Evolutionary conservation across 768 basidiomycete species (phyloP).

Genomic region (Psilocybe cubensis): DNA sequence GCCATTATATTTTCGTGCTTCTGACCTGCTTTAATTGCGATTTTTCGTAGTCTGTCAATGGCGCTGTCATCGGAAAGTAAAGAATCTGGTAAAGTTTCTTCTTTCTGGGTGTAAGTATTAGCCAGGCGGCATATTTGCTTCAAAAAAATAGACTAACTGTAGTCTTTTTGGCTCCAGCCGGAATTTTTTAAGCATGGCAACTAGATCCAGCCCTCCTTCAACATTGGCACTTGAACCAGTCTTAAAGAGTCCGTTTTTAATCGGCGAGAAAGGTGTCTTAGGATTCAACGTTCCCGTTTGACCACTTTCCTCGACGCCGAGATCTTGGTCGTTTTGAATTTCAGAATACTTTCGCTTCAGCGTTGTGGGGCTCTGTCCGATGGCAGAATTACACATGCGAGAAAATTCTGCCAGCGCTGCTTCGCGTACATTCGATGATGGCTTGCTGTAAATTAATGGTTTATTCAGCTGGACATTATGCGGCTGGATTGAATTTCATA

Average conservation of each 20-base stretch:
- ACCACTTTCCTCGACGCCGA: neutral
- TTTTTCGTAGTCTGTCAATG: slow-evolving; percentile 60
- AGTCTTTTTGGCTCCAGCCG: slow-evolving; percentile 45
- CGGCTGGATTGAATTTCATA: slow-evolving; percentile 29
- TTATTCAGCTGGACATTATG: neutral
- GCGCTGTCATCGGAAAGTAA: slow-evolving; percentile 73
- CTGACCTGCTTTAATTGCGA: slow-evolving; percentile 51
- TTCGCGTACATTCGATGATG: slow-evolving; percentile 19
- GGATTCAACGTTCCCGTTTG: neutral
- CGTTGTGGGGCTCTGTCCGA: neutral
- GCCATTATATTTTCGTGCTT: slow-evolving; percentile 45
- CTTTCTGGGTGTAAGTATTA: slow-evolving; percentile 36
- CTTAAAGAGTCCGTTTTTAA: slow-evolving; percentile 5
- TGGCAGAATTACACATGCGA: neutral
- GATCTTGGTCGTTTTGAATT: slow-evolving; percentile 1
- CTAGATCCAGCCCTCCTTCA: slow-evolving; percentile 22
- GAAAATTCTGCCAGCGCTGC: slow-evolving; percentile 20
- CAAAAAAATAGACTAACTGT: slow-evolving; percentile 30
- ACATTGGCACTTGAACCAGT: neutral
- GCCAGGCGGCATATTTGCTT: neutral
- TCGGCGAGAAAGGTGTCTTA: slow-evolving; percentile 5
- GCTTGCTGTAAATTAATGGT: slow-evolving; percentile 11
- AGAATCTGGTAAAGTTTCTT: slow-evolving; percentile 78
- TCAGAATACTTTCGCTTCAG: slow-evolving; percentile 25
- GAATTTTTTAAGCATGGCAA: slow-evolving; percentile 44